These are phyloP conservation scores for Penicillium ochrochloron DNA, from an alignment of 495 filamentous ascomycete species.

Conservation along the genomic window DNA sequence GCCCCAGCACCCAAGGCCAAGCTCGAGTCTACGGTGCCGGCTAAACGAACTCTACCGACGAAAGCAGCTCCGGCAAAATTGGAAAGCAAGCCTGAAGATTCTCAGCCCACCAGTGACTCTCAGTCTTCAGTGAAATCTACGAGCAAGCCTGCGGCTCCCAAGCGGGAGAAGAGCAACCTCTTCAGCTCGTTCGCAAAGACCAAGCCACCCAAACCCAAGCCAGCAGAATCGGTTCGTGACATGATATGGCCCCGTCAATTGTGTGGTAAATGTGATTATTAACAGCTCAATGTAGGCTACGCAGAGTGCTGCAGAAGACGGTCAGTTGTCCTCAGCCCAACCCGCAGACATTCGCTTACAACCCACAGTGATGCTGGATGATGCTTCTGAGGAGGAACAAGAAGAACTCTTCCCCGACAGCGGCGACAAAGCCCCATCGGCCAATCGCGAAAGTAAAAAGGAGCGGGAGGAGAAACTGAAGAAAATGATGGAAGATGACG, in stretches of 20 bases:
- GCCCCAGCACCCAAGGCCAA: constrained; percentile 19
- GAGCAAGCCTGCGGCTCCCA: constrained; percentile 49
- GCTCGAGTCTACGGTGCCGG: constrained; percentile 37
- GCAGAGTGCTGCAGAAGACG: constrained; percentile 55
- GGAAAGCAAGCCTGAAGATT: constrained; percentile 37
- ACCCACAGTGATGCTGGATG: constrained; percentile 44
- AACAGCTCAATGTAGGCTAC: constrained; percentile 23
- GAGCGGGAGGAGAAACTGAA: constrained; percentile 74
- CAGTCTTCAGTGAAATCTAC: constrained; percentile 41
- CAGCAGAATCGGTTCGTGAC: constrained; percentile 49
- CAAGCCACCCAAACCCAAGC: constrained; percentile 67
- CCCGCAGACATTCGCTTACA: constrained; percentile 24
- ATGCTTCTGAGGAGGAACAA: constrained; percentile 76
- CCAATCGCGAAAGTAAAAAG: constrained; percentile 61
- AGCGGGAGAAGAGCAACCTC: constrained; percentile 67
- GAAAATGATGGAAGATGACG: constrained; percentile 88
- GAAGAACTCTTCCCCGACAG: constrained; percentile 61
- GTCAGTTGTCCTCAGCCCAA: constrained; percentile 34
- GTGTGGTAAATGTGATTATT: not conserved
- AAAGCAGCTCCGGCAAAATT: constrained; percentile 31
- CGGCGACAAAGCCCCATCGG: constrained; percentile 39
- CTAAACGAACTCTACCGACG: constrained; percentile 40
- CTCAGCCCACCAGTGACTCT: constrained; percentile 32
- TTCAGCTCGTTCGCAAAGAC: constrained; percentile 87
- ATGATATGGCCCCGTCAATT: not conserved